phyloP scores from a whole-genome alignment of 2,329 filamentous ascomycete genomes.

The Fusarium papillatum region DNA sequence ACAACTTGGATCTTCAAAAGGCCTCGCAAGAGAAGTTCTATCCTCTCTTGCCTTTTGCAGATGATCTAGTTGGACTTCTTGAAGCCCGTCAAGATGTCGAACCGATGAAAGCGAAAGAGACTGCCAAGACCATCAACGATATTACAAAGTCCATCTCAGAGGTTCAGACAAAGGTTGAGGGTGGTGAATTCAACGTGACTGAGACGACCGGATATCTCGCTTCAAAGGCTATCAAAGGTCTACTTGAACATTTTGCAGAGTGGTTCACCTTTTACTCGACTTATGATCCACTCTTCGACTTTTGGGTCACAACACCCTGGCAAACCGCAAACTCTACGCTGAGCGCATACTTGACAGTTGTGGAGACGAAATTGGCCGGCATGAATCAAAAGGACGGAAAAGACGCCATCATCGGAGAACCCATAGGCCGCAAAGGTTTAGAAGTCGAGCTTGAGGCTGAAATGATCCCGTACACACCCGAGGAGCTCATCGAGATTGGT shows the following conservation, averaged over 20 bases:
- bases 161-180: constrained; percentile 21
- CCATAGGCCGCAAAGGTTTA: constrained; percentile 22
- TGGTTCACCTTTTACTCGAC: constrained; percentile 34
- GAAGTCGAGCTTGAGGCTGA: constrained; percentile 32
- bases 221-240: constrained; percentile 8
- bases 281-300: constrained; percentile 30
- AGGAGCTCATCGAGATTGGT: constrained; percentile 29
- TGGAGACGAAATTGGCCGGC: constrained; percentile 13
- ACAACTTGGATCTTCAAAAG: constrained; percentile 22
- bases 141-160: constrained; percentile 22
- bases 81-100: constrained; percentile 33
- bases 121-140: constrained; percentile 16
- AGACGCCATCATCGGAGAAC: constrained; percentile 23
- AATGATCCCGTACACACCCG: constrained; percentile 30
- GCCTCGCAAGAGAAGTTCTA: constrained; percentile 8
- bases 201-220: constrained; percentile 30
- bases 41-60: neutral
- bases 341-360: constrained; percentile 3
- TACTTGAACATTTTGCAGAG: constrained; percentile 17
- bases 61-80: constrained; percentile 19
- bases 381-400: constrained; percentile 24
- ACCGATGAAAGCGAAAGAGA: constrained; percentile 26
- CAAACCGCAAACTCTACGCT: constrained; percentile 10
- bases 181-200: constrained; percentile 20
- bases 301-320: constrained; percentile 35